phyloP scores from a whole-genome alignment of 306 rosid species.

The Ceratonia siliqua region DNA sequence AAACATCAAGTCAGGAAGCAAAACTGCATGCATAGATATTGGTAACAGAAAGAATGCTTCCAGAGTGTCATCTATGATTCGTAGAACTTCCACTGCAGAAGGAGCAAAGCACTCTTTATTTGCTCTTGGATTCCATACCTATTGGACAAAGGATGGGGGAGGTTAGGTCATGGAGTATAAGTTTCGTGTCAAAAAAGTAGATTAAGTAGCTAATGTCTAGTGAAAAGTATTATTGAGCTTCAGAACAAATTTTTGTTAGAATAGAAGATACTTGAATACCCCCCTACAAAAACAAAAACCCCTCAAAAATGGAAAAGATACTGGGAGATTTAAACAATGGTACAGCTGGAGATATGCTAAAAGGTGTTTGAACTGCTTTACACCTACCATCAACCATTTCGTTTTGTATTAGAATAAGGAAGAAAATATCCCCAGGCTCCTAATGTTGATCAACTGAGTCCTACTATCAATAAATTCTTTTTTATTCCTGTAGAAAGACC shows the following conservation, averaged over 20 bases:
- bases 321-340: neutral
- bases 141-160: neutral
- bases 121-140: slow-evolving; percentile 85
- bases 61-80: slow-evolving; percentile 74
- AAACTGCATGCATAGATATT: slow-evolving; percentile 59
- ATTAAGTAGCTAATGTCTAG: neutral
- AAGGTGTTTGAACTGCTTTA: neutral
- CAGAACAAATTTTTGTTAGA: neutral
- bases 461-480: neutral
- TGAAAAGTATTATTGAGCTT: neutral
- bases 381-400: neutral
- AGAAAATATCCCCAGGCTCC: neutral
- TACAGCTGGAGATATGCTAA: neutral
- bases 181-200: neutral
- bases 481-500: neutral
- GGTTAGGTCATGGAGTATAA: slow-evolving; percentile 8
- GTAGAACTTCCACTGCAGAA: slow-evolving; percentile 79
- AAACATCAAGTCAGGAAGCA: slow-evolving; percentile 73
- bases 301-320: neutral
- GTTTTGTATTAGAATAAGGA: neutral
- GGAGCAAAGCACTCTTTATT: slow-evolving; percentile 81
- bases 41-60: slow-evolving; percentile 91
- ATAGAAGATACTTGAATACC: neutral
- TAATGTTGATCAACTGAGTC: neutral
- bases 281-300: neutral